Evolutionary conservation across 2,329 filamentous ascomycete genomes (phyloP).

Genomic region (Hymenoscyphus repandus): DNA sequence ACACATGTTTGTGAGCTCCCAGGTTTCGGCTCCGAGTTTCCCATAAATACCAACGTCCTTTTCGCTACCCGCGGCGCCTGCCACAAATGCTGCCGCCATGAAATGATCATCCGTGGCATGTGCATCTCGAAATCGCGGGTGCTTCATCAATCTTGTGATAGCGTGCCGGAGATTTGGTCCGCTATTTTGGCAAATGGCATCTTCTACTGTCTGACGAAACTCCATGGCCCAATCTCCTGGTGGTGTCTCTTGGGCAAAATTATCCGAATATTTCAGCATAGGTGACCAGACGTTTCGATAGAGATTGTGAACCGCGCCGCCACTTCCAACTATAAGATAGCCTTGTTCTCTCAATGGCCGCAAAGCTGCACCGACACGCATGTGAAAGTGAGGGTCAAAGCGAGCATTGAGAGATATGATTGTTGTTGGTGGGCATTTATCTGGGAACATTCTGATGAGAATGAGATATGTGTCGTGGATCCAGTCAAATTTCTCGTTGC

Average conservation of each 20-base stretch:
- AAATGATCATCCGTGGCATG: constrained; percentile 69
- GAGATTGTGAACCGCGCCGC: constrained; percentile 65
- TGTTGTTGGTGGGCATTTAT: constrained; percentile 59
- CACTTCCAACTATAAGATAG: constrained; percentile 51
- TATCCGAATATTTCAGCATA: constrained; percentile 52
- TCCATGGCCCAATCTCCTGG: constrained; percentile 57
- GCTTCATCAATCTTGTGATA: constrained; percentile 61
- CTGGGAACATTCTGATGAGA: constrained; percentile 64
- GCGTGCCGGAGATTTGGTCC: constrained; percentile 50
- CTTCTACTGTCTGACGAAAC: constrained; percentile 60
- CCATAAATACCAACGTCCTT: constrained; percentile 41
- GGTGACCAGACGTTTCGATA: constrained; percentile 62
- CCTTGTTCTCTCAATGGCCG: constrained; percentile 47
- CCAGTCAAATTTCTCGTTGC: constrained; percentile 59
- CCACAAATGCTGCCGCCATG: constrained; percentile 60
- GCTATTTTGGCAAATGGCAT: constrained; percentile 48
- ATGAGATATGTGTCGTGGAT: constrained; percentile 69
- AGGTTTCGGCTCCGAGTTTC: constrained; percentile 52
- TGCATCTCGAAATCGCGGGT: constrained; percentile 59
- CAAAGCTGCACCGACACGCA: constrained; percentile 52
- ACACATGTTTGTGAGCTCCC: constrained; percentile 45
- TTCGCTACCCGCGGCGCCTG: constrained; percentile 47
- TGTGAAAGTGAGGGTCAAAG: constrained; percentile 51
- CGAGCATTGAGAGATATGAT: constrained; percentile 50
- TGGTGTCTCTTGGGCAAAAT: constrained; percentile 54